Percentiles rank a stretch among this genome's conserved stretches.
Conservation (phyloP, 805 yeast species). For the Yueomyces sinensis region DNA sequence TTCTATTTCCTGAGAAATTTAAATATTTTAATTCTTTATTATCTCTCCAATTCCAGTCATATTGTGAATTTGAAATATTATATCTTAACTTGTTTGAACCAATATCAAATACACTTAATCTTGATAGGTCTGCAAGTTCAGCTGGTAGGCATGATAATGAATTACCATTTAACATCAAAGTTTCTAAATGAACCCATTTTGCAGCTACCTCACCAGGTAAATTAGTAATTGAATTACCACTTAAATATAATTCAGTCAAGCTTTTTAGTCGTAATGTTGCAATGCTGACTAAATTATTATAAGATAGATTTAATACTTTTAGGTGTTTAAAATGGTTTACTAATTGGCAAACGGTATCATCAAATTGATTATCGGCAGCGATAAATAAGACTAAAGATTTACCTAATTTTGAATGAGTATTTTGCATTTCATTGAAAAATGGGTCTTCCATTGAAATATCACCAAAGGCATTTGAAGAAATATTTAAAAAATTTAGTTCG, state of each 20-base stretch:
- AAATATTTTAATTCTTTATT: slow-evolving; percentile 63
- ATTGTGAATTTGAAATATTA: slow-evolving; percentile 86
- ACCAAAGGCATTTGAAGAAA: slow-evolving; percentile 59
- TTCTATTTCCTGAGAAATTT: slow-evolving; percentile 84
- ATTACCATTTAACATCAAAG: slow-evolving; percentile 68
- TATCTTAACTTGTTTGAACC: slow-evolving; percentile 85
- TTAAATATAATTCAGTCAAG: slow-evolving; percentile 54
- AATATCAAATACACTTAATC: slow-evolving; percentile 66
- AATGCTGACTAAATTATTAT: slow-evolving; percentile 73
- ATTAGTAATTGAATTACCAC: slow-evolving; percentile 71
- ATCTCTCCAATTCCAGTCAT: slow-evolving; percentile 96
- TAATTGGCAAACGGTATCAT: slow-evolving; percentile 61
- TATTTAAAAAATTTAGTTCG: slow-evolving; percentile 46
- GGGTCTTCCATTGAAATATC: slow-evolving; percentile 7
- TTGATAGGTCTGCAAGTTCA: slow-evolving; percentile 57
- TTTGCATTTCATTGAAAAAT: slow-evolving; percentile 28
- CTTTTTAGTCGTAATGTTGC: slow-evolving; percentile 53
- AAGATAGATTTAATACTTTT: slow-evolving; percentile 58
- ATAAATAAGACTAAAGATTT: slow-evolving; percentile 43
- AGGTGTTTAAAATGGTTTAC: slow-evolving; percentile 47
- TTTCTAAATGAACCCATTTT: slow-evolving; percentile 45
- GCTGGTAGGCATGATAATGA: slow-evolving; percentile 79
- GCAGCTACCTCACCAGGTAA: slow-evolving; percentile 75
- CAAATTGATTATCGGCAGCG: slow-evolving; percentile 72
- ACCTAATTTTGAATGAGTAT: slow-evolving; percentile 23